Evolutionary conservation across 2,329 filamentous ascomycete species (phyloP).

Genomic region (Diaporthe ampelina): DNA sequence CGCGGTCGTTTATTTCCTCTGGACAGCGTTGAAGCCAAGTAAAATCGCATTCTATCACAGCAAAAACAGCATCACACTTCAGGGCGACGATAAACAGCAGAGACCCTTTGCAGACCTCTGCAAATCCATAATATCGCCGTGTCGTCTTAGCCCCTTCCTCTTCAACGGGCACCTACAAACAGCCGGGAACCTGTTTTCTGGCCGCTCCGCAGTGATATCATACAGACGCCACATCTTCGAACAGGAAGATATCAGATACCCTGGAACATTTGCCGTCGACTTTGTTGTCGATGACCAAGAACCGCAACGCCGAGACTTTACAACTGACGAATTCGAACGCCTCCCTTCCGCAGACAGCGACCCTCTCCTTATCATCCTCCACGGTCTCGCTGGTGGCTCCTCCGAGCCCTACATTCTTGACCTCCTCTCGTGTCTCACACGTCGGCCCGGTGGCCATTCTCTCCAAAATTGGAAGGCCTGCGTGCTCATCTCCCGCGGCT

Average conservation of each 20-base stretch:
- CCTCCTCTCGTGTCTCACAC: background rate
- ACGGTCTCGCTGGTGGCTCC: background rate
- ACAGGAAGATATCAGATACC: background rate
- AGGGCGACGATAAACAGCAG: background rate
- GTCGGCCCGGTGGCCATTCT: background rate
- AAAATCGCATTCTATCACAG: background rate
- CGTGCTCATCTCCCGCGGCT: background rate
- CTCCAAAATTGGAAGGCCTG: background rate
- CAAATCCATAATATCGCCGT: background rate
- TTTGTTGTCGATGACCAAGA: background rate
- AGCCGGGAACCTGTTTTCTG: background rate
- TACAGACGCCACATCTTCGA: background rate
- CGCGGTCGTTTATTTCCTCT: background rate
- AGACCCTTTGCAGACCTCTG: constrained; percentile 1
- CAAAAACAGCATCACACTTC: background rate
- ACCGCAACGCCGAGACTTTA: background rate
- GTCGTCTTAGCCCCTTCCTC: background rate
- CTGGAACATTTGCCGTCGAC: background rate
- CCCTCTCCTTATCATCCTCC: constrained; percentile 1
- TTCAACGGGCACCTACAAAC: background rate
- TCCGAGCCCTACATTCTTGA: background rate
- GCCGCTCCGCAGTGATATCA: background rate
- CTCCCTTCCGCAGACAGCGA: background rate
- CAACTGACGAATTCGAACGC: background rate
- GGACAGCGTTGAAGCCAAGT: background rate